Evolutionary conservation across 2,329 filamentous ascomycete species (phyloP), one percentile per base, ranked within the genome.

Genomic region (Triangularia setosa): DNA sequence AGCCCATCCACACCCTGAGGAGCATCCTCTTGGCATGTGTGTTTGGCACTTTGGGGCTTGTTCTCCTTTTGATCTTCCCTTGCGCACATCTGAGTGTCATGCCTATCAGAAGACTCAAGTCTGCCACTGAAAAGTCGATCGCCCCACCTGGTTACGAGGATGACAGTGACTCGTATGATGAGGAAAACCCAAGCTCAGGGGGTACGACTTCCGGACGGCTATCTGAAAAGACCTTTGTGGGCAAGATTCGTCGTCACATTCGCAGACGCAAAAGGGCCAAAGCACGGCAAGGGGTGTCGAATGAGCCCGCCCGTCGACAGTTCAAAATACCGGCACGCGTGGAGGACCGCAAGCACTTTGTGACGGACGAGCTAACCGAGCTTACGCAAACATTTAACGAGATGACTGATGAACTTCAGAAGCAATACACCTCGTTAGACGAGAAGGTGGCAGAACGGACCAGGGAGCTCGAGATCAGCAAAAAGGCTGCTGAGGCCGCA

Each of bases 241-340:
- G 72, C 3, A 76, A 70, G 23, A 64, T 84, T 0, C 75, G 75
- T 16, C 77, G 75, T 33, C 75, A 73, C 33, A 73, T 80, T 2
- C 73, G 73, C 53, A 77, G 72, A 52, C 75, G 75, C 53, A 71
- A 72, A 21, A 71, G 69, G 67, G 65, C 73, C 4, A 70, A 72
- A 64, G 61, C 66, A 66, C 60, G 58, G 64, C 63, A 74, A 24
- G 75, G 72, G n/a, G 72, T 71, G 18, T 75, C 77, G 14, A 75
- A 75, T 59, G 79, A 81, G 30, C 69, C 76, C 12, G 70, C 76
- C 65, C 81, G 83, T 44, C 82, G 82, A 58, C 83, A 84, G 30
- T 97, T 96, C 76, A 92, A 91, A 68, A 96, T 97, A 48, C 93
- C 93, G 0, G 87, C 86, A 14, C 92, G 91, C 73, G 93, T 97